Conservation (phyloP, 2,329 filamentous ascomycete genomes). For the Cryphonectria naterciae region DNA sequence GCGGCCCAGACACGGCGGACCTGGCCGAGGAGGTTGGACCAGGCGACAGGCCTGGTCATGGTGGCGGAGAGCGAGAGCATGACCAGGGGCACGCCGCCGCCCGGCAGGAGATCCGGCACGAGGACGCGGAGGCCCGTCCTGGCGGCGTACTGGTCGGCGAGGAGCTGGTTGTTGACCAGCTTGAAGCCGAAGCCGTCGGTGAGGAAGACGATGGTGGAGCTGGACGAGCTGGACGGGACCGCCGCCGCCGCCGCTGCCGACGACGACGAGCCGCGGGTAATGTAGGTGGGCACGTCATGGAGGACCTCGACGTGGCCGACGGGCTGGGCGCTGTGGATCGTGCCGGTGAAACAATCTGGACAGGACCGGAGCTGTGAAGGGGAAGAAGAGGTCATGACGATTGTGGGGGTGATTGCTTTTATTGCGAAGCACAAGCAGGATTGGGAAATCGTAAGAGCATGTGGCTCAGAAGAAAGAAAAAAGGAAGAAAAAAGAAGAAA, state of each 20-base stretch:
- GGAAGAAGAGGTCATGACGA: not conserved
- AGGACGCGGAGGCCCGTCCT: slow-evolving; percentile 34
- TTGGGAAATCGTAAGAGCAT: not conserved
- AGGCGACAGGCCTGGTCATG: slow-evolving; percentile 22
- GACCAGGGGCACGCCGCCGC: slow-evolving; percentile 30
- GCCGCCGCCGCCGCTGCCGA: too few relatives aligned
- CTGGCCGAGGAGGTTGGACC: slow-evolving; percentile 22
- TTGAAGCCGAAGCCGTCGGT: slow-evolving; percentile 31
- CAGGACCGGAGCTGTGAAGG: not conserved
- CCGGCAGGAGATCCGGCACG: slow-evolving; percentile 35
- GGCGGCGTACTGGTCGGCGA: slow-evolving; percentile 31
- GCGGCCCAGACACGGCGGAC: slow-evolving; percentile 11
- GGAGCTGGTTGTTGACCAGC: slow-evolving; percentile 32
- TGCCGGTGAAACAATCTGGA: slow-evolving; percentile 24
- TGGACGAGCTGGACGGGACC: not conserved
- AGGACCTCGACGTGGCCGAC: slow-evolving; percentile 25
- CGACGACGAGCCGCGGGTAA: slow-evolving; percentile 19
- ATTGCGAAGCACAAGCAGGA: not conserved
- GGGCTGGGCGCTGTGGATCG: slow-evolving; percentile 22
- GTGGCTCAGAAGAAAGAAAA: not conserved
- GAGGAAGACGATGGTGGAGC: slow-evolving; percentile 31
- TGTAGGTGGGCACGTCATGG: slow-evolving; percentile 25
- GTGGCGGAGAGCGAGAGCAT: slow-evolving; percentile 30
- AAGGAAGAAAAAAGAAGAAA: too few relatives aligned
- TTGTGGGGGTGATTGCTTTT: not conserved